Conservation (phyloP, 306 rosid genomes). For the Citrullus colocynthis region DNA sequence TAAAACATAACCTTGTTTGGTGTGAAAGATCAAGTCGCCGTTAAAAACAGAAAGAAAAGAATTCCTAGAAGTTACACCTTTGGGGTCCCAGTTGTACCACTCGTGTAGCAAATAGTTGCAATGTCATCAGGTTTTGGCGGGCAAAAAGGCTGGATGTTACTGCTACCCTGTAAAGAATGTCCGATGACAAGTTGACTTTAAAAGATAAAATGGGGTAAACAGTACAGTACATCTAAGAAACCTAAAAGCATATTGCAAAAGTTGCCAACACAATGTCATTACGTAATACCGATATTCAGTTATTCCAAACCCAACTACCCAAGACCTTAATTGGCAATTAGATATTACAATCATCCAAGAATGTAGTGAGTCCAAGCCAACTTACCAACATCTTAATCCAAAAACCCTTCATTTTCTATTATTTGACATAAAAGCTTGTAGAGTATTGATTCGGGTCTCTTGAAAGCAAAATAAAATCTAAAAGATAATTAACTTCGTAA, state of each 20-base stretch:
- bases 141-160: constrained; percentile 62
- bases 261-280: not conserved
- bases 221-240: not conserved
- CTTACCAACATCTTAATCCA: not conserved
- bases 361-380: not conserved
- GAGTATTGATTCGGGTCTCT: not conserved
- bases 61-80: constrained; percentile 39
- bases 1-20: constrained; percentile 3
- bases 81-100: constrained; percentile 99
- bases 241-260: not conserved
- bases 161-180: constrained; percentile 51
- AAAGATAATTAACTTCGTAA: no score
- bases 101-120: constrained; percentile 92
- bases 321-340: not conserved
- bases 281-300: not conserved
- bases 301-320: not conserved
- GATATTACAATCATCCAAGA: not conserved
- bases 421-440: not conserved
- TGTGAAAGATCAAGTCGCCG: constrained; percentile 1
- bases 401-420: not conserved
- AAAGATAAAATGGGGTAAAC: not conserved
- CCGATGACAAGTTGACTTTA: not conserved
- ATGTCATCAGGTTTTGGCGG: constrained; percentile 79
- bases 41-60: constrained; percentile 6
- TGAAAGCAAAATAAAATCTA: not conserved